Evolutionary conservation across 768 basidiomycete species (phyloP).

Genomic region (Rhodosporidiobolus odoratus): DNA sequence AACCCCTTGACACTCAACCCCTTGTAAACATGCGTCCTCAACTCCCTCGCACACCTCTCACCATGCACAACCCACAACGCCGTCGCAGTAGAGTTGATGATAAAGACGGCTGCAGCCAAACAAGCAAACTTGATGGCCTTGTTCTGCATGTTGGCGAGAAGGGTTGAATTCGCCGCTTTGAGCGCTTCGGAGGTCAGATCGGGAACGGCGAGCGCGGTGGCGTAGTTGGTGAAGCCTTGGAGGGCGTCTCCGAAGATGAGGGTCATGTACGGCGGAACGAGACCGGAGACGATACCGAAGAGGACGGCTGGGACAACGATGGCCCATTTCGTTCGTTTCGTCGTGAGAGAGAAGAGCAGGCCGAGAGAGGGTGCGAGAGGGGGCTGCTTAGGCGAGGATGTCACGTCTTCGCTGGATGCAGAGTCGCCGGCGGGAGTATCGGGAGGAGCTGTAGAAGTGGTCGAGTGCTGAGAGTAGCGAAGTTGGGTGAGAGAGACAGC

Average conservation of each 20-base stretch:
- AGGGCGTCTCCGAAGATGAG: constrained; percentile 71
- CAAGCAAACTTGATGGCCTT: constrained; percentile 50
- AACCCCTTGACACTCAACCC: constrained; percentile 66
- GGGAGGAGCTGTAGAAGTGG: neutral
- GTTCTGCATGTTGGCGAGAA: constrained; percentile 36
- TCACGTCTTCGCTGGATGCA: neutral
- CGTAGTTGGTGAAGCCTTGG: constrained; percentile 62
- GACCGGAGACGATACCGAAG: constrained; percentile 61
- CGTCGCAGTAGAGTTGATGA: constrained; percentile 68
- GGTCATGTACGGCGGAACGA: constrained; percentile 81
- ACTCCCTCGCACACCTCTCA: constrained; percentile 65
- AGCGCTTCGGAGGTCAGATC: constrained; percentile 18
- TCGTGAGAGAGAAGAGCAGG: constrained; percentile 30
- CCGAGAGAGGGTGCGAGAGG: constrained; percentile 13
- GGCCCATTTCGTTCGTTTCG: constrained; percentile 3
- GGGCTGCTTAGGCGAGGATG: neutral
- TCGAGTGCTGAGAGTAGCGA: neutral
- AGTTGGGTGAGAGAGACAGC: neutral
- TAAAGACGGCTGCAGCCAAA: constrained; percentile 61
- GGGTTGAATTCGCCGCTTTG: neutral
- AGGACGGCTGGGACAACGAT: constrained; percentile 56
- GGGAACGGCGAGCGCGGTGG: constrained; percentile 44
- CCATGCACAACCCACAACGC: constrained; percentile 82
- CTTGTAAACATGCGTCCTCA: constrained; percentile 64
- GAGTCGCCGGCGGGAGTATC: neutral